Base-by-base conservation (phyloP, 495 filamentous ascomycete species). In the Penicillium cosmopolitanum region DNA sequence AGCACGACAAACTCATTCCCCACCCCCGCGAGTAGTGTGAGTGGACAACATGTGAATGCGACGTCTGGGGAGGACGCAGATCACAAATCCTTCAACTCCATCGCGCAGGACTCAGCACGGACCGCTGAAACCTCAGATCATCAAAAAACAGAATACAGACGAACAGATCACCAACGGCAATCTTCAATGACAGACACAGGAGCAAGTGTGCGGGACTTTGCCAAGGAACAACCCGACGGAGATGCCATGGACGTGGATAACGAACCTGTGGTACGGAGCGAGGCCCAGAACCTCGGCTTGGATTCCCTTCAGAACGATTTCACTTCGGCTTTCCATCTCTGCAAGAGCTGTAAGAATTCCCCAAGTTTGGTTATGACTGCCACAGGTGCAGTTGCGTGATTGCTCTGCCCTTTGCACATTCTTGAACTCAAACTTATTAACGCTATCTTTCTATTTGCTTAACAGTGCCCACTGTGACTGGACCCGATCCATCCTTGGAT, bases 401-500 rank as follows among this genome's bases (percentile, higher is more conserved):
- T 60, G 47, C 60, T 58, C 60, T 70, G 47, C 53, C 53, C 62
- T 63, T 65, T 63, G 60, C 66, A 61, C 63, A 52, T 63, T 66
- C 57, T 66, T 61, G 67, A 64, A 70, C 75, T 58, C 62, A 65
- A 67, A 57, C 63, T 68, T 75, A 70, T 81, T 81, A 79, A 81
- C 76, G 73, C 67, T 66, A 52, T 67, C 54, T 55, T 71, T 65
- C 66, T 68, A 53, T 40, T 61, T 53, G 64, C 57, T 68, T 55
- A 34, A 76, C 68, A 81, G 78, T 75, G 66, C 68, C 75, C 66
- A 66, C 68, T 67, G 70, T 70, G 50, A 75, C 75, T 63, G 76
- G 78, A 64, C 88, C 88, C 51, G 82, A 88, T 67, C 81, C 82
- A 35, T 79, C 81, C 50, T 70, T 85, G 60, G 85, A 90, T 71